A percentile compares a stretch with the other conserved stretches of the same genome.
These are phyloP conservation scores for Flammula alnicola DNA, from an alignment of 1,284 basidiomycete genomes.

Conservation along the genomic window DNA sequence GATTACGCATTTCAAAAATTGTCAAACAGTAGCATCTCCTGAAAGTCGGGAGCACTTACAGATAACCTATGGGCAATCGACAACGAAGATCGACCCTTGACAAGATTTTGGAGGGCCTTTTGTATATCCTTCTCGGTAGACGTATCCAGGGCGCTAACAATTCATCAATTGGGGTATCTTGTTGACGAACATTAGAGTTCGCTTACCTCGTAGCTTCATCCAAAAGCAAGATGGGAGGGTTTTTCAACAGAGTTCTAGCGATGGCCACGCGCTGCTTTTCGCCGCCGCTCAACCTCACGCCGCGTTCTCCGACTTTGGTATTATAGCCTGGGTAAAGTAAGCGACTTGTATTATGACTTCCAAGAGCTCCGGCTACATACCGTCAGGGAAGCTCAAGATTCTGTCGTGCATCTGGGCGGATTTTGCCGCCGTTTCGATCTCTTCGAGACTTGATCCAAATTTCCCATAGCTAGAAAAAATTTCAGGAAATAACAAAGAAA, in stretches of 20 bases:
- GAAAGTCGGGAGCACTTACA: conserved; percentile 50
- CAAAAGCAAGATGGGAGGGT: conserved; percentile 81
- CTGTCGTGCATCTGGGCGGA: conserved; percentile 86
- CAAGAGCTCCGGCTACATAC: conserved; percentile 30
- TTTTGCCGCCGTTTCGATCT: conserved; percentile 73
- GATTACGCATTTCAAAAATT: conserved; percentile 20
- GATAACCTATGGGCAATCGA: conserved; percentile 82
- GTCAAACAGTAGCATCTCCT: conserved; percentile 4
- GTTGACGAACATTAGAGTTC: background rate
- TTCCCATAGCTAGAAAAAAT: conserved; percentile 61
- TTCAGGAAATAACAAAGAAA: conserved; percentile 4
- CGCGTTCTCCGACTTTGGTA: conserved; percentile 75
- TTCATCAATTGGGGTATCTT: background rate
- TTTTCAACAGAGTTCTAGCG: conserved; percentile 85
- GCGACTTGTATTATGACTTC: background rate
- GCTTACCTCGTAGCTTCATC: conserved; percentile 80
- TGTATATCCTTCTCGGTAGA: conserved; percentile 87
- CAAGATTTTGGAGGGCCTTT: conserved; percentile 76
- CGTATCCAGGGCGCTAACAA: conserved; percentile 73
- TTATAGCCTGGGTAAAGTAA: conserved; percentile 53
- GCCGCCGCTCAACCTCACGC: conserved; percentile 77
- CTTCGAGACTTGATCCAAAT: conserved; percentile 66
- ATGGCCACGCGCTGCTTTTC: conserved; percentile 90
- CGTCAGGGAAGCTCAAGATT: conserved; percentile 79
- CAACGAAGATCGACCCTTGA: conserved; percentile 72